A percentile compares a stretch with the other conserved stretches of the same genome.
Conservation (phyloP, 371 early-diverging fungal species). For the Lichtheimia corymbifera region DNA sequence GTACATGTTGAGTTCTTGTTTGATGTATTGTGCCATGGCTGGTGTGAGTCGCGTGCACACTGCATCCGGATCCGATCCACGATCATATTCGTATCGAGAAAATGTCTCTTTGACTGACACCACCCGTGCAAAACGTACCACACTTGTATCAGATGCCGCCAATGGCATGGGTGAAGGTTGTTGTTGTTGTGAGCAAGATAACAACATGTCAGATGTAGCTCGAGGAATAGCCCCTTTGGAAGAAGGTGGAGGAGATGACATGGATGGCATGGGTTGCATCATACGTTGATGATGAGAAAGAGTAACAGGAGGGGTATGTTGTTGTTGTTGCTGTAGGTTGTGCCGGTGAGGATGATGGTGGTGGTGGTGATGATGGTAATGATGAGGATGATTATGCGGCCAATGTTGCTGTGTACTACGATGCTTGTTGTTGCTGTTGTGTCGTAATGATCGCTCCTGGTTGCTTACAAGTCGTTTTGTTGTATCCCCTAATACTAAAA, state of each 20-base stretch:
- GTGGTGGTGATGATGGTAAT: background rate
- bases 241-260: too few species aligned
- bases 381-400: conserved; percentile 4
- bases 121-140: conserved; percentile 27
- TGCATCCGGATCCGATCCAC: conserved; percentile 60
- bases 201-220: too few species aligned
- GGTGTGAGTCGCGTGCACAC: conserved; percentile 60
- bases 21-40: conserved; percentile 62
- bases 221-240: too few species aligned
- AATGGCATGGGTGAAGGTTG: background rate
- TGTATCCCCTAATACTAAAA: too few species aligned
- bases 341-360: background rate
- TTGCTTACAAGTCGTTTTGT: background rate
- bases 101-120: conserved; percentile 58
- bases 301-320: background rate
- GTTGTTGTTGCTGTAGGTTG: background rate
- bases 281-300: background rate
- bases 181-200: background rate
- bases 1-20: conserved; percentile 71
- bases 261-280: too few species aligned
- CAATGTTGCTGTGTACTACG: background rate
- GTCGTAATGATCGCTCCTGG: background rate
- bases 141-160: background rate
- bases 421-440: background rate
- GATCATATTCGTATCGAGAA: conserved; percentile 68